Evolutionary conservation across 31 red algal genomes (phyloP), one percentile per base, ranked within the genome.

Genomic region (Odonthalia washingtoniensis): DNA sequence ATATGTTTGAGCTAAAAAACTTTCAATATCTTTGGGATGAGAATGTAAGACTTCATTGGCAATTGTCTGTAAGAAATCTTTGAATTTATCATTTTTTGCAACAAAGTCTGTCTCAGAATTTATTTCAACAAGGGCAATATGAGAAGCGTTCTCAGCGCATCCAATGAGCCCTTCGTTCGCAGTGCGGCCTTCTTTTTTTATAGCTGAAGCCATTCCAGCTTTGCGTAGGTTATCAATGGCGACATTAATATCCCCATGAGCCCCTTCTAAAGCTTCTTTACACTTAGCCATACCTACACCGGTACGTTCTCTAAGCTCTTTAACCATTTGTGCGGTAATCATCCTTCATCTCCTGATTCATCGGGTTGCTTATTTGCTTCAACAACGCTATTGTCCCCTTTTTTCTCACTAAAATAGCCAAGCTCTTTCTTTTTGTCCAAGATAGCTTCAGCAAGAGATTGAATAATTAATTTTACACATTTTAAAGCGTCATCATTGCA

Each of bases 71-170:
- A 28, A 37, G 46, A 85, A 85, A 40, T 42, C 53, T 31, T 67
- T 30, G 33, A 67, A 67, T 30, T 67, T 67, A 67, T 67, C 64
- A 67, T 67, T 74, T 33, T 89, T 80, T 37, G 94, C 94, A 42
- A 96, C 94, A 89, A 96, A 96, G 77, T 96, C 94, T 12, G 94
- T 96, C 40, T 96, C 94, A 28, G 88, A 88, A 42, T 89, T 89
- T 14, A 96, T 61, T 81, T 96, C 88, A 41, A 96, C 74, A 38
- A 96, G 77, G 41, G 84, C 66, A 21, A 81, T 85, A 35, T 32
- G 62, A 35, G 39, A 66, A 49, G 74, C 85, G 64, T 85, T 52
- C 42, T 79, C 75, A 40, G 70, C 65, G 41, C 89, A 81, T 31
- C 77, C 66, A 38, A 96, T 78, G 44, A 89, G 74, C 1, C 94